phyloP scores from a whole-genome alignment of 2,329 filamentous ascomycete genomes.

The Trichoderma sp. region DNA sequence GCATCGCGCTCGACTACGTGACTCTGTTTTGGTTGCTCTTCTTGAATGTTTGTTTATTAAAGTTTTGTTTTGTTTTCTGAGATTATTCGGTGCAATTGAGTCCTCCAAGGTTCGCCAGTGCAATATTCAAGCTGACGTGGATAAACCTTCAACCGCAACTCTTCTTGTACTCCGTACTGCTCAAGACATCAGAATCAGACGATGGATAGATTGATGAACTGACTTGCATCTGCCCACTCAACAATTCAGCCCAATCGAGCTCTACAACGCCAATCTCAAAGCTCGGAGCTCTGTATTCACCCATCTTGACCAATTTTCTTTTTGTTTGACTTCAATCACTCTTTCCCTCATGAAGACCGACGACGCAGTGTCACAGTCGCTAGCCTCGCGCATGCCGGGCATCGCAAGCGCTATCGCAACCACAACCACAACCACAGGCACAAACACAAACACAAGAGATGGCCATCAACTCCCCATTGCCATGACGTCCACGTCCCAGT shows the following conservation, averaged over 20 bases:
- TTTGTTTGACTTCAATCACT: background rate
- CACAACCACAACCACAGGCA: background rate
- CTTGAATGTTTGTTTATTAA: background rate
- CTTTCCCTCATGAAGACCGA: conserved; percentile 6
- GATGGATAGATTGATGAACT: background rate
- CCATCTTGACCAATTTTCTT: background rate
- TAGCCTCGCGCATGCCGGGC: background rate
- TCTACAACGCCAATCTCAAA: background rate
- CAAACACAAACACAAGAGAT: background rate
- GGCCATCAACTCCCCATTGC: background rate
- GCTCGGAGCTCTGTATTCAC: background rate
- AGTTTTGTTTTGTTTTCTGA: background rate
- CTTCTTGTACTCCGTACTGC: background rate
- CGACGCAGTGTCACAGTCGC: background rate
- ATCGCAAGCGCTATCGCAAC: background rate
- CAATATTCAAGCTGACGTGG: background rate
- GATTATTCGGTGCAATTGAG: background rate
- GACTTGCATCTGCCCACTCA: background rate
- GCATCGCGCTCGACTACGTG: background rate
- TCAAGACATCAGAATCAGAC: background rate
- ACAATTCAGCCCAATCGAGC: too few species aligned
- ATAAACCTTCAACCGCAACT: background rate
- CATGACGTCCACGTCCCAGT: background rate
- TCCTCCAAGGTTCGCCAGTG: too few species aligned
- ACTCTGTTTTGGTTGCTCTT: background rate